A percentile compares a stretch with the other conserved stretches of the same genome.
Conservation (phyloP, 2,329 filamentous ascomycete species). For the Trichoderma guizhouense region DNA sequence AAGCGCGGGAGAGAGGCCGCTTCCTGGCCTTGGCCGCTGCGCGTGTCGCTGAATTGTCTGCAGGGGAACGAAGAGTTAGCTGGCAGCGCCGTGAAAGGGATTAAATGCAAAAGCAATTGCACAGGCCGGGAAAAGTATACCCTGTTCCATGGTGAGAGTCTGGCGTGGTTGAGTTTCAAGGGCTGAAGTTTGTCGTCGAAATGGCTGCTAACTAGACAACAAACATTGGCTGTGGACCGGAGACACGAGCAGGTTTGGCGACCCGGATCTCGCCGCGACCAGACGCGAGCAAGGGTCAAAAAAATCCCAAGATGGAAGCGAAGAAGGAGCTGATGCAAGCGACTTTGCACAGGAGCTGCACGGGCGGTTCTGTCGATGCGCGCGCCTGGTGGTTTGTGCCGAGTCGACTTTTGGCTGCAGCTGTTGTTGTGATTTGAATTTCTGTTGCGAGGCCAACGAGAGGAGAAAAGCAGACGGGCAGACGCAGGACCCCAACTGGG, state of each 20-base stretch:
- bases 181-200: conserved; percentile 25
- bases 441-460: conserved; percentile 45
- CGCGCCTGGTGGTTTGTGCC: conserved; percentile 30
- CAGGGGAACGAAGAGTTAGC: not conserved
- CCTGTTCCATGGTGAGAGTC: conserved; percentile 35
- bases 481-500: conserved; percentile 3
- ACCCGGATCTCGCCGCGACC: conserved; percentile 21
- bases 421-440: conserved; percentile 42
- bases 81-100: not conserved
- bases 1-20: conserved; percentile 53
- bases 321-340: conserved; percentile 8
- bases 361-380: conserved; percentile 22
- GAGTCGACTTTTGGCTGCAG: conserved; percentile 26
- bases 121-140: conserved; percentile 27
- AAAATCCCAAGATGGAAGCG: conserved; percentile 16
- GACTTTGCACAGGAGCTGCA: conserved; percentile 22
- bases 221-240: conserved; percentile 38
- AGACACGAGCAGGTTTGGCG: conserved; percentile 26
- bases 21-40: conserved; percentile 43
- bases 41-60: conserved; percentile 32
- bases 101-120: not conserved
- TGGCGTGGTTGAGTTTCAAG: conserved; percentile 31
- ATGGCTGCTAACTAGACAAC: conserved; percentile 32
- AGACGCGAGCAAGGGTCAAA: conserved; percentile 11
- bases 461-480: conserved; percentile 30